phyloP scores from a whole-genome alignment of 495 filamentous ascomycete species.

The Talaromyces ruber region DNA sequence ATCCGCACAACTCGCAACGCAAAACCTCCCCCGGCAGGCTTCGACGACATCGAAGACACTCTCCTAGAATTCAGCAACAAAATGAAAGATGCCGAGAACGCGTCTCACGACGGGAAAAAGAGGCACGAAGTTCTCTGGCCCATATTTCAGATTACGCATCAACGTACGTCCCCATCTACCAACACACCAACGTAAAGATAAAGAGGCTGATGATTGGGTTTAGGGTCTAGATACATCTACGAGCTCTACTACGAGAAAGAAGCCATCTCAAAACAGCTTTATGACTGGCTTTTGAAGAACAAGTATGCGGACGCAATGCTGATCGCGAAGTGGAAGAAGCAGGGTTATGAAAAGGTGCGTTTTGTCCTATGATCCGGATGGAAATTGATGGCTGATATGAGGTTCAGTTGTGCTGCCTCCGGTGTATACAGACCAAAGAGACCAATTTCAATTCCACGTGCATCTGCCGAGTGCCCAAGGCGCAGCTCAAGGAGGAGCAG shows the following conservation, averaged over 20 bases:
- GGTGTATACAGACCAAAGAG: constrained; percentile 97
- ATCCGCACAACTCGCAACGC: constrained; percentile 67
- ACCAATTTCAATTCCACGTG: constrained; percentile 98
- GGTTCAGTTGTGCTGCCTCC: constrained; percentile 75
- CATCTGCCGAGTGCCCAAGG: constrained; percentile 92
- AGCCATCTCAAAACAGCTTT: constrained; percentile 81
- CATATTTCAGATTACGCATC: constrained; percentile 95
- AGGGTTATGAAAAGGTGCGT: constrained; percentile 91
- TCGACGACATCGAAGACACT: constrained; percentile 94
- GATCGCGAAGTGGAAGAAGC: constrained; percentile 99
- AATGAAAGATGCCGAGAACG: constrained; percentile 96
- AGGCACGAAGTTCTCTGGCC: constrained; percentile 90
- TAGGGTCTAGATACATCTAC: constrained; percentile 83
- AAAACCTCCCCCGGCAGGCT: constrained; percentile 91
- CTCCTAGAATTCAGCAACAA: constrained; percentile 93
- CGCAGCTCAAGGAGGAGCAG: constrained; percentile 83
- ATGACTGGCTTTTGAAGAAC: constrained; percentile 96
- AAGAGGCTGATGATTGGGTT: not conserved
- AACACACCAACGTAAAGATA: not conserved
- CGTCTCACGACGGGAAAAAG: constrained; percentile 65
- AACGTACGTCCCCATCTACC: constrained; percentile 48
- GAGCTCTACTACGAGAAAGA: constrained; percentile 98
- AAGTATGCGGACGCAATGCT: constrained; percentile 88
- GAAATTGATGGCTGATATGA: not conserved
- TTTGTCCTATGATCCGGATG: not conserved